Evolutionary conservation across 1,139 yeast species (phyloP).

Genomic region (Citeromyces hawaiiensis): DNA sequence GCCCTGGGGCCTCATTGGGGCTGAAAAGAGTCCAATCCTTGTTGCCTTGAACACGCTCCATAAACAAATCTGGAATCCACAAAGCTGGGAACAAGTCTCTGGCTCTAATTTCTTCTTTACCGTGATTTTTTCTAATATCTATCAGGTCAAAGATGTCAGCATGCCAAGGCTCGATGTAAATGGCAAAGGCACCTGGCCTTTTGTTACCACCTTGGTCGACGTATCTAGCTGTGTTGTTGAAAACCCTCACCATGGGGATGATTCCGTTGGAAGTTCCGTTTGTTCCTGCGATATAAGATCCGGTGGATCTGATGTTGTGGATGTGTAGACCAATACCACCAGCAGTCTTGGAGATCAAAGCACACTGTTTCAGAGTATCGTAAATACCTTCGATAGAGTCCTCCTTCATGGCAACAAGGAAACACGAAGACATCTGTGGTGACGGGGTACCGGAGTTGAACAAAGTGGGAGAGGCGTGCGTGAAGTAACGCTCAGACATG

Average conservation of each 20-base stretch:
- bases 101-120: slow-evolving; percentile 50
- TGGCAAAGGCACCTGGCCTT: slow-evolving; percentile 51
- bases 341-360: slow-evolving; percentile 44
- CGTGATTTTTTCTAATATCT: slow-evolving; percentile 47
- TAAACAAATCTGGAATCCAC: slow-evolving; percentile 51
- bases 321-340: slow-evolving; percentile 53
- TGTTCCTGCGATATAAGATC: slow-evolving; percentile 43
- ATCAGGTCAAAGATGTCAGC: slow-evolving; percentile 41
- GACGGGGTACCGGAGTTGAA: slow-evolving; percentile 48
- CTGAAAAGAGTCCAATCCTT: slow-evolving; percentile 46
- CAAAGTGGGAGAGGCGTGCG: slow-evolving; percentile 48
- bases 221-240: slow-evolving; percentile 48
- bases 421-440: slow-evolving; percentile 46
- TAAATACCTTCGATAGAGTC: slow-evolving; percentile 52
- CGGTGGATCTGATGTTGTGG: slow-evolving; percentile 41
- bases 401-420: slow-evolving; percentile 44
- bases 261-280: slow-evolving; percentile 48
- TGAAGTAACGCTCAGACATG: slow-evolving; percentile 43
- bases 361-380: slow-evolving; percentile 42
- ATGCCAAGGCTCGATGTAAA: slow-evolving; percentile 53
- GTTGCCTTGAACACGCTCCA: slow-evolving; percentile 43
- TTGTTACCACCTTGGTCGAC: slow-evolving; percentile 58
- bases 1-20: slow-evolving; percentile 45
- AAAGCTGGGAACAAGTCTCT: slow-evolving; percentile 49
- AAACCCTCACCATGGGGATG: slow-evolving; percentile 49